Percentiles rank a stretch among this genome's conserved stretches.
Evolutionary conservation across 192 early-diverging fungal species (phyloP).

Genomic region (Coemansia javaensis): DNA sequence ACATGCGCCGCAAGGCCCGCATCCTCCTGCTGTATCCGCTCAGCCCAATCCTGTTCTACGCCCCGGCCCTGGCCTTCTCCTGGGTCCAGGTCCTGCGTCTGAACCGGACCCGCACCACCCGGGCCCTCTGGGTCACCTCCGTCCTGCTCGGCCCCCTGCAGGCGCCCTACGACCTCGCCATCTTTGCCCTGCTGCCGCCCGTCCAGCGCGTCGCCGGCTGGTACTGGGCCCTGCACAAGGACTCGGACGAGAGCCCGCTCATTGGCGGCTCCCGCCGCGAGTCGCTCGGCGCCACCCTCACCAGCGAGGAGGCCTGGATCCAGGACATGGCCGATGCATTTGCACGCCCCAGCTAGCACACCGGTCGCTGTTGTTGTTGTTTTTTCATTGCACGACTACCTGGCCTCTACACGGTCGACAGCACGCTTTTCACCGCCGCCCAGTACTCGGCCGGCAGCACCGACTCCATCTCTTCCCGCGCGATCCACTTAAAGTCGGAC

Average conservation of each 20-base stretch:
- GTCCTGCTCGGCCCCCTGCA: slow-evolving; percentile 31
- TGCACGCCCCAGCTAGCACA: no score
- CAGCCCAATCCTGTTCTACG: slow-evolving; percentile 38
- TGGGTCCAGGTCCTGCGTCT: slow-evolving; percentile 41
- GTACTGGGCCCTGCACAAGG: slow-evolving; percentile 41
- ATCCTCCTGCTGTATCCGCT: slow-evolving; percentile 38
- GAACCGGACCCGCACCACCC: slow-evolving; percentile 8
- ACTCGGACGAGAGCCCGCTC: slow-evolving; percentile 14
- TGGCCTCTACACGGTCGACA: slow-evolving; percentile 31
- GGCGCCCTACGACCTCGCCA: slow-evolving; percentile 21
- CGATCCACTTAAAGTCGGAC: slow-evolving; percentile 44
- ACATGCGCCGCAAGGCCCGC: slow-evolving; percentile 40
- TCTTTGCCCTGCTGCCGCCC: slow-evolving; percentile 33
- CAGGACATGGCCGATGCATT: slow-evolving; percentile 25
- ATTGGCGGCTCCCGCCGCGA: slow-evolving; percentile 17
- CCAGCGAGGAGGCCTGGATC: slow-evolving; percentile 22
- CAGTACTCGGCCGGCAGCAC: slow-evolving; percentile 41
- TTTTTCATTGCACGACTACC: no score
- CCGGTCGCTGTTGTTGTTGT: no score
- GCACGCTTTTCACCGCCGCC: slow-evolving; percentile 37
- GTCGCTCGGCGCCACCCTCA: slow-evolving; percentile 18
- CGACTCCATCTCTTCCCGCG: slow-evolving; percentile 37
- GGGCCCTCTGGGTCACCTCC: slow-evolving; percentile 19
- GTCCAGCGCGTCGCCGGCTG: slow-evolving; percentile 37
- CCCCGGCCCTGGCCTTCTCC: slow-evolving; percentile 24